Evolutionary conservation across 2,329 filamentous ascomycete species (phyloP), one percentile per base, ranked within the genome.

Genomic region (Trichoderma aggressivum): DNA sequence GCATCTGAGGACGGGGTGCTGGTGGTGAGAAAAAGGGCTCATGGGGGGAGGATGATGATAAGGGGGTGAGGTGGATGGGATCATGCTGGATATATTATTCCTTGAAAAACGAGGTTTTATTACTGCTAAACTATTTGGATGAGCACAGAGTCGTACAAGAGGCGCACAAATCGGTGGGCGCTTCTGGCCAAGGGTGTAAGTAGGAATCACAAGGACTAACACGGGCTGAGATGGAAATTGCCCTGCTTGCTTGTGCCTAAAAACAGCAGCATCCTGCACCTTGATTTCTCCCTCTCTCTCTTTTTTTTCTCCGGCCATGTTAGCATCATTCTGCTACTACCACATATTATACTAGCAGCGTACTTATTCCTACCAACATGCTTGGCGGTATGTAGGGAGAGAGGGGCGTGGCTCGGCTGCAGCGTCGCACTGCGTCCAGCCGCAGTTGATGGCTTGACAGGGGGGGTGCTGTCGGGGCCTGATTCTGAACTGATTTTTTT

Each of bases 361-460:
- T n/a, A 28, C 5, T 28, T 28, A 28, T n/a, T 47, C 43, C n/a
- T 47, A 21, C 47, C 10, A 21, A n/a, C 8, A n/a, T 21, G 16
- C 43, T 56, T 58, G 32, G 55, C 39, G 21, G 21, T 34, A 66
- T 56, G 47, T 24, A 66, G 11, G 50, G 50, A 21, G 53, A 47
- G 64, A 18, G 65, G 55, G 47, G 62, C 26, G 61, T 65, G 62
- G 65, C 34, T 60, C 36, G 55, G 53, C 21, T 68, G 53, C 53
- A 56, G 64, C 21, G 64, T 67, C 5, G 36, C 26, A 60, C 53
- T 50, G 65, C 65, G 36, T 47, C 34, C 55, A 60, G 65, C 53
- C 53, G 65, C 53, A 68, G 65, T 43, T 26, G 55, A 60, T 32
- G 55, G 55, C 55, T 68, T 59, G 65, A 68, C 65, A 59, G 36